Percentiles rank a stretch among this genome's conserved stretches.
Evolutionary conservation across 2,329 filamentous ascomycete genomes (phyloP).

Genomic region (Atkinsonella texensis): DNA sequence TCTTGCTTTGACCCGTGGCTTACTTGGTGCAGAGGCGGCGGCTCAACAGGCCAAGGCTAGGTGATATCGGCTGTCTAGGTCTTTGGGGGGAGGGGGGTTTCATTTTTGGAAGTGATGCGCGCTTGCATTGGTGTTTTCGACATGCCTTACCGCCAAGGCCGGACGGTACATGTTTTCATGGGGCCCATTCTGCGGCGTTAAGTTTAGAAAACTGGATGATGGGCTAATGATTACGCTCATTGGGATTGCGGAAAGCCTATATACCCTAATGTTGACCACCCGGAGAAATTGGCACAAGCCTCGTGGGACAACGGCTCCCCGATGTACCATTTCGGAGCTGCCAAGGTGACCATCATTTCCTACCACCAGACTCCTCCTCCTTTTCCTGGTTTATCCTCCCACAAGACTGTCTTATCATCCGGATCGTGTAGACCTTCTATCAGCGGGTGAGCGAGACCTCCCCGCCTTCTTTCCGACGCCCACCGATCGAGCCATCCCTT

Average conservation of each 20-base stretch:
- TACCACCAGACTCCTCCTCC: constrained; percentile 29
- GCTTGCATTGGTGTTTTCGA: background rate
- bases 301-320: background rate
- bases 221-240: background rate
- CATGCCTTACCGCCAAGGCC: background rate
- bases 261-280: background rate
- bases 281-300: background rate
- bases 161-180: background rate
- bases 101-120: background rate
- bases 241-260: background rate
- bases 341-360: background rate
- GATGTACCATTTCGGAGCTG: constrained; percentile 2
- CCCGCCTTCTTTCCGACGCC: constrained; percentile 44
- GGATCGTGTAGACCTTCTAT: constrained; percentile 26
- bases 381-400: constrained; percentile 26
- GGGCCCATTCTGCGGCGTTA: constrained; percentile 1
- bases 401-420: constrained; percentile 18
- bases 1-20: background rate
- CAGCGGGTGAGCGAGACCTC: constrained; percentile 37
- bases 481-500: constrained; percentile 54
- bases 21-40: constrained; percentile 34
- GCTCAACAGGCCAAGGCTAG: constrained; percentile 46
- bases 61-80: constrained; percentile 19
- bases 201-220: background rate
- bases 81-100: too few species aligned